Base-by-base conservation (phyloP, 2,329 filamentous ascomycete genomes). In the Apiospora sp. region DNA sequence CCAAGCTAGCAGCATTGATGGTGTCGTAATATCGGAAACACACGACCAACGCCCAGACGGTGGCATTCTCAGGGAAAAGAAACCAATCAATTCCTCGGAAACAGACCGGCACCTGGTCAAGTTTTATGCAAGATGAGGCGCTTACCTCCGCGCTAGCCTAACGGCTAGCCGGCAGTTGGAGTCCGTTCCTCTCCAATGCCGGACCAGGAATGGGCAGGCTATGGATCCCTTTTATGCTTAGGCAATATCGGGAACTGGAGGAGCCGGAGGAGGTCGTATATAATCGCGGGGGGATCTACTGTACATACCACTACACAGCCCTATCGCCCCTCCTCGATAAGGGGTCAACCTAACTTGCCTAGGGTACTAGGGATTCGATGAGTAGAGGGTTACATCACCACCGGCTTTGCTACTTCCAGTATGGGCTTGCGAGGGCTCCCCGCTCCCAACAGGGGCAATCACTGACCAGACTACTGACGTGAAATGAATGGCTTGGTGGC, bases 381-480 rank as follows among this genome's bases (percentile, higher is more conserved):
- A 61, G 54, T n/a, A 61, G 54, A 61, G 54, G 30, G 54, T 61
- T 61, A 61, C 54, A 37, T 37, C 54, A 37, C 30, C 27, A 30
- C 51, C 51, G 5, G 13, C 27, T 37, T 61, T 22, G 5, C 30
- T 61, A 37, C 16, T 12, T 22, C 27, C 30, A 61, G 30, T n/a
- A 37, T 22, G 14, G 27, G 14, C 14, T 58, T 34, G 4, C 51
- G 24, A 19, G 16, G 27, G 16, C 30, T 27, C 51, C 51, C 51
- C 27, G 51, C 51, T n/a, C n/a, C n/a, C n/a, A n/a, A n/a, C n/a
- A n/a, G n/a, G n/a, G n/a, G n/a, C n/a, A n/a, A n/a, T n/a, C n/a
- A n/a, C n/a, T n/a, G n/a, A n/a, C n/a, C n/a, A n/a, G n/a, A n/a
- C n/a, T n/a, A n/a, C 27, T 16, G 14, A 34, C 10, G 7, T 10